phyloP scores from a whole-genome alignment of 768 basidiomycete genomes.

The Dacryopinax spathularia region DNA sequence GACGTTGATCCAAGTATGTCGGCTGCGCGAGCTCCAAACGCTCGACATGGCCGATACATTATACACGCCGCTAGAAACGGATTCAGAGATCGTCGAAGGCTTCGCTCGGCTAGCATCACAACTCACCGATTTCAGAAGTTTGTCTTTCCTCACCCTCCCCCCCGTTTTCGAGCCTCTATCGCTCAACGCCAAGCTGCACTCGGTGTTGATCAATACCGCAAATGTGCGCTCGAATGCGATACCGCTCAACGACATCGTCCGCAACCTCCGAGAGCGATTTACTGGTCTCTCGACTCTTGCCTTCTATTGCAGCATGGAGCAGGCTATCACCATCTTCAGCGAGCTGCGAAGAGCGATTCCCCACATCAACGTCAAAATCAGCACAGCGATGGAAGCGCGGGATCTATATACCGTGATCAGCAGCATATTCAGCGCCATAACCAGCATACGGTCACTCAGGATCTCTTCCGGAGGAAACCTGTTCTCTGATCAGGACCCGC shows the following conservation, averaged over 20 bases:
- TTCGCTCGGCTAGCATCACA: neutral
- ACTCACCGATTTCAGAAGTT: neutral
- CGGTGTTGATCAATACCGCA: neutral
- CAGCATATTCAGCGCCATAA: neutral
- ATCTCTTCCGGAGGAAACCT: neutral
- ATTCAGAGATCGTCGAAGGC: neutral
- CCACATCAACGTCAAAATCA: neutral
- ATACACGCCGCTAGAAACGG: neutral
- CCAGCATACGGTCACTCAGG: neutral
- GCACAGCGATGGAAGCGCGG: neutral
- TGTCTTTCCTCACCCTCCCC: neutral
- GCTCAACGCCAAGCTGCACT: neutral
- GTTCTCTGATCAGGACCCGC: neutral
- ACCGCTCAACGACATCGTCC: neutral
- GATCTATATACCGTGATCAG: neutral
- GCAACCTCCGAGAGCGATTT: neutral
- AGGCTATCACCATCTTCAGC: neutral
- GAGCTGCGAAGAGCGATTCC: neutral
- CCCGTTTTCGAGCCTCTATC: neutral
- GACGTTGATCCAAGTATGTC: neutral
- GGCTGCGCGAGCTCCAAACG: neutral
- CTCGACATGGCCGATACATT: neutral
- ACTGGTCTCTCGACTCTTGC: neutral
- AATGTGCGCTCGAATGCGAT: neutral
- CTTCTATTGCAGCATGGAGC: neutral